Conservation (phyloP, 345 rosid species). For the Brassica incana region DNA sequence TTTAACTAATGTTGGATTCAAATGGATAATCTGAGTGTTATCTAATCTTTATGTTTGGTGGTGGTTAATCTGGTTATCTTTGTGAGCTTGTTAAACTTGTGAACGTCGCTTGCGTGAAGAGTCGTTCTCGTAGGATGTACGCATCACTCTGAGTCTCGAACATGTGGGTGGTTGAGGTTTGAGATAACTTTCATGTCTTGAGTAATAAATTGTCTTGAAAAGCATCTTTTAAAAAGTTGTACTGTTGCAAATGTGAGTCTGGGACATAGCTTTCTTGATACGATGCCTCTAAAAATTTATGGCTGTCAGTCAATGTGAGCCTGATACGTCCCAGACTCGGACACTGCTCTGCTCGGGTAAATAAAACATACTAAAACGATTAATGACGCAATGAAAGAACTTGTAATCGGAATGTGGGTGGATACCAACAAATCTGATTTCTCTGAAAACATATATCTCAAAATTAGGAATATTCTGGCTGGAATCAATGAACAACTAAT, state of each 20-base stretch:
- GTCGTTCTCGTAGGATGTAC: slow-evolving; percentile 20
- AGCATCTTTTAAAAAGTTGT: background rate
- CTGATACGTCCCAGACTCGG: background rate
- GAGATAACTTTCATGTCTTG: background rate
- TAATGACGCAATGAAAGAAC: background rate
- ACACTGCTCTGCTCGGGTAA: too few relatives aligned
- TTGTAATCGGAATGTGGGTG: background rate
- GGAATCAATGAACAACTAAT: background rate
- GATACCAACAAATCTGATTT: background rate
- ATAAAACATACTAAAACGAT: too few relatives aligned
- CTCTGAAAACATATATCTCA: background rate
- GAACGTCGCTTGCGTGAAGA: slow-evolving; percentile 9
- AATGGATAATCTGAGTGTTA: background rate
- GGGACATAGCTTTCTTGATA: background rate
- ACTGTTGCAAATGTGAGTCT: background rate
- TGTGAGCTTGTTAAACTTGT: background rate
- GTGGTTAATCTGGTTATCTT: slow-evolving; percentile 21
- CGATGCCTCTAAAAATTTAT: background rate
- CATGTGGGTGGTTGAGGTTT: slow-evolving; percentile 13
- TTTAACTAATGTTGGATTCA: background rate
- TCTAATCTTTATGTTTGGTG: background rate
- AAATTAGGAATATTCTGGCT: background rate
- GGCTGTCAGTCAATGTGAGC: background rate
- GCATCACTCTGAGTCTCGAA: slow-evolving; percentile 16
- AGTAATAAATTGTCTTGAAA: background rate